Evolutionary conservation across 2,329 filamentous ascomycete species (phyloP).

Genomic region (Colletotrichum tanaceti): DNA sequence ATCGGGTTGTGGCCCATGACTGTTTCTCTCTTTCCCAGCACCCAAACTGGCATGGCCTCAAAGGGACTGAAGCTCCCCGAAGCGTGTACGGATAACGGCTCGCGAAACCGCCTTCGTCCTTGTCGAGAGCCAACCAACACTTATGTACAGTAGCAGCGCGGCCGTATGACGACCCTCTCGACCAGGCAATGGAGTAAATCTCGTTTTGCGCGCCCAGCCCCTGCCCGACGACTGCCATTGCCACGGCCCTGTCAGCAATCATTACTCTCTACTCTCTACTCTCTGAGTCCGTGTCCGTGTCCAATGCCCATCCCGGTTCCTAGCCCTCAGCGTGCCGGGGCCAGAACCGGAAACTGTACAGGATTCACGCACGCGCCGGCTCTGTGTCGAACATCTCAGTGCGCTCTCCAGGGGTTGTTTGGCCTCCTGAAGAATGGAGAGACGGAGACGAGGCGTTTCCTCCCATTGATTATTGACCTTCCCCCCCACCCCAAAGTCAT

Average conservation of each 20-base stretch:
- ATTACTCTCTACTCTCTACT: not conserved
- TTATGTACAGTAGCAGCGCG: not conserved
- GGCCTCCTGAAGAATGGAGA: not conserved
- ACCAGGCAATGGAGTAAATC: not conserved
- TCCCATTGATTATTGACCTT: not conserved
- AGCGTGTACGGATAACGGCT: not conserved
- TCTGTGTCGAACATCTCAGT: slow-evolving; percentile 11
- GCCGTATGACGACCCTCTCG: not conserved
- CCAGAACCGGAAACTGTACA: not conserved
- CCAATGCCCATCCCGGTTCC: not conserved
- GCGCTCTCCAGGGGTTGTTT: not conserved
- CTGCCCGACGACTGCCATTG: not conserved
- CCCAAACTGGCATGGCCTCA: not conserved
- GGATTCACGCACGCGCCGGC: not conserved
- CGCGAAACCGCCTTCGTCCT: not conserved
- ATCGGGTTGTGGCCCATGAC: not conserved
- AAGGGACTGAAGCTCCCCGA: not conserved
- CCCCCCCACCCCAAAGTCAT: not conserved
- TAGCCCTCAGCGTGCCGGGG: slow-evolving; percentile 9
- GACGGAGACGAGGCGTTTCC: not conserved
- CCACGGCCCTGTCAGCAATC: not conserved
- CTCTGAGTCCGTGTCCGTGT: slow-evolving; percentile 8
- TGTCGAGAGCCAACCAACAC: not conserved
- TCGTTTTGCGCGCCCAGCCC: not conserved
- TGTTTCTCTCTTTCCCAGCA: not conserved